Base-by-base conservation (phyloP, 1,139 yeast species). In the Taphrina betulina region DNA sequence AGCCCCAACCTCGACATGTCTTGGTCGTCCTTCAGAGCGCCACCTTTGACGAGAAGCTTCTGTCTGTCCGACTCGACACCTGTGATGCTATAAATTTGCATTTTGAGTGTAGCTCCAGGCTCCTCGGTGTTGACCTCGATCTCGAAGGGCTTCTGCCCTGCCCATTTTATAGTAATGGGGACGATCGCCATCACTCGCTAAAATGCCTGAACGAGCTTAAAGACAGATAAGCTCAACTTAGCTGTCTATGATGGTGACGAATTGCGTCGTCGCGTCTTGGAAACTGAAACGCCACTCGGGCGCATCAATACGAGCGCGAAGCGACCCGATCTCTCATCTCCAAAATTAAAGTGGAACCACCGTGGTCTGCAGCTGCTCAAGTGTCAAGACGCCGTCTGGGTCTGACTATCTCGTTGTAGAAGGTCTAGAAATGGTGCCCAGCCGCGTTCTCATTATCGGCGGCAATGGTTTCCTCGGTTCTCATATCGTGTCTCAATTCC, bases 31-130 rank as follows among this genome's bases (percentile, higher is more conserved):
- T 56, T 48, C 33, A 57, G 51, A 12, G 40, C 36, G 5, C 50
- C 48, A 10, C 57, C 57, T 51, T 86, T 90, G 58, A 88, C 80
- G 67, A 94, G 77, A 60, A 89, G 83, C 73, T 90, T 90, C 71
- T 92, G 98, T 65, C 96, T 82, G 57, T 81, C 85, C 2, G 82
- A 79, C 16, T 96, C 95, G 57, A 92, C 89, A 57, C 81, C 81
- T 1, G 97, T 92, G 60, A 80, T 69, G 40, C 82, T 79, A 63
- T 78, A 82, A 58, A 92, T 81, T 69, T 83, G 83, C 58, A 75
- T 72, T 68, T 88, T 90, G 68, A 92, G 78, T 19, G 77, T 79
- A n/a, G 76, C 70, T 1, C 94, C 96, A 1, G 69, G 66, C 54
- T 70, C 69, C 5, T 67, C 66, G 2, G 75, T 72, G 31, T 75